Base-by-base conservation (phyloP, 805 yeast species). In the Ogataea trehalophila region DNA sequence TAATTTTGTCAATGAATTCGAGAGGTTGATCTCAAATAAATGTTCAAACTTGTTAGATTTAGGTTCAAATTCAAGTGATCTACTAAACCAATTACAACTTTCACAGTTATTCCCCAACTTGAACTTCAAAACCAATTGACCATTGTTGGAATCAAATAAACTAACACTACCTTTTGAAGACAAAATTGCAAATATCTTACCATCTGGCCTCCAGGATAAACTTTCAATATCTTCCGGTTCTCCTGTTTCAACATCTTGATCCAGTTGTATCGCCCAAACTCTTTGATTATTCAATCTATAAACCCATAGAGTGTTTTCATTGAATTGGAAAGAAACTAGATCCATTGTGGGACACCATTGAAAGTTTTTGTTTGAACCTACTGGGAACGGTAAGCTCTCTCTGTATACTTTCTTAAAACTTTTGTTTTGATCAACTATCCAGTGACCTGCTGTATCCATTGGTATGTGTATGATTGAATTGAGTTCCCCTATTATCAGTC, bases 261-360 rank as follows among this genome's bases (percentile, higher is more conserved):
- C 57, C n/a, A 54, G 42, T 35, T 59, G 60, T 14, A 62, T 49
- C 20, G 59, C 60, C 71, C 68, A 68, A 15, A 66, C 69, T 36
- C 55, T 49, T 45, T 67, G 65, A 41, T 66, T 63, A 14, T 61
- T 61, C 18, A 62, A 46, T 47, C 72, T 50, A 37, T 62, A 64
- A 8, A 63, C 52, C 63, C 63, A 62, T 14, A 68, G 43, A 1
- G 64, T 59, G 17, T 53, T 53, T n/a, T 59, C 57, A 38, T 52
- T 52, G 29, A 64, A 46, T 41, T 62, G 60, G 26, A 61, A 58
- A 1, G 68, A 58, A 5, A 65, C 40, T 31, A 68, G 55, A 41
- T 65, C 67, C 71, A 68, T 67, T 2, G 66, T 58, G 9, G 72
- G 72, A 50, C 70, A 67, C 53, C 65, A 47, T 6, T 50, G 49